Conservation (phyloP, 2,329 filamentous ascomycete genomes). For the Atkinsonella texensis region DNA sequence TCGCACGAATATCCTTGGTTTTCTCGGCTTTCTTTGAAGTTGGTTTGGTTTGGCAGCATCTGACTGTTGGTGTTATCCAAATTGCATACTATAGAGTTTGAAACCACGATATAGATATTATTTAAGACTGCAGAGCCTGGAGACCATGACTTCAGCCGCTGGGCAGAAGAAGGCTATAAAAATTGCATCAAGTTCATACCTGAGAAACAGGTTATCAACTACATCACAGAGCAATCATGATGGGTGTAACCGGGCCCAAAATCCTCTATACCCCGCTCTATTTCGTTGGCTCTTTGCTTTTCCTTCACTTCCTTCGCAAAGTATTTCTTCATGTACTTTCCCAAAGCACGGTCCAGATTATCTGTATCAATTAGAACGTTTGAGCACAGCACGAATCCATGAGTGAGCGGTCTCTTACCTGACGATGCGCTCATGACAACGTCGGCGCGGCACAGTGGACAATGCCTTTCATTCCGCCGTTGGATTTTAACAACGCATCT, state of each 20-base stretch:
- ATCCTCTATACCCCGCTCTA: conserved; percentile 59
- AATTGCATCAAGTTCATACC: too few relatives aligned
- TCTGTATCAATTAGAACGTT: conserved; percentile 26
- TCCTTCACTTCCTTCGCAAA: conserved; percentile 60
- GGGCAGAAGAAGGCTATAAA: too few relatives aligned
- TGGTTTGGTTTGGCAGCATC: too few relatives aligned
- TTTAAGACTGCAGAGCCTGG: too few relatives aligned
- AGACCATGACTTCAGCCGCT: too few relatives aligned
- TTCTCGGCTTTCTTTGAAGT: too few relatives aligned
- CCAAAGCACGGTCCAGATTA: conserved; percentile 57
- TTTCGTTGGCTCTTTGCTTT: conserved; percentile 60
- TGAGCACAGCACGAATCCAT: neutral
- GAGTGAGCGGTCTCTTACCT: conserved; percentile 28
- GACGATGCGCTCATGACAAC: conserved; percentile 60
- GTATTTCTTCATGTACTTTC: conserved; percentile 59
- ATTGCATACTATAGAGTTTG: too few relatives aligned
- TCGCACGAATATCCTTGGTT: too few relatives aligned
- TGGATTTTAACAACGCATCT: conserved; percentile 74
- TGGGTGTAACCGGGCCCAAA: conserved; percentile 55
- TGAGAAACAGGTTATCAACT: conserved; percentile 6
- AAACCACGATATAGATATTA: too few relatives aligned
- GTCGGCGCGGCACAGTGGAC: conserved; percentile 63
- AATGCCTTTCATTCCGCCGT: conserved; percentile 52
- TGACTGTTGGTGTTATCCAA: too few relatives aligned
- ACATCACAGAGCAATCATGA: conserved; percentile 50